Conservation (phyloP, 1,284 basidiomycete species). For the Apiotrichum porosum region DNA sequence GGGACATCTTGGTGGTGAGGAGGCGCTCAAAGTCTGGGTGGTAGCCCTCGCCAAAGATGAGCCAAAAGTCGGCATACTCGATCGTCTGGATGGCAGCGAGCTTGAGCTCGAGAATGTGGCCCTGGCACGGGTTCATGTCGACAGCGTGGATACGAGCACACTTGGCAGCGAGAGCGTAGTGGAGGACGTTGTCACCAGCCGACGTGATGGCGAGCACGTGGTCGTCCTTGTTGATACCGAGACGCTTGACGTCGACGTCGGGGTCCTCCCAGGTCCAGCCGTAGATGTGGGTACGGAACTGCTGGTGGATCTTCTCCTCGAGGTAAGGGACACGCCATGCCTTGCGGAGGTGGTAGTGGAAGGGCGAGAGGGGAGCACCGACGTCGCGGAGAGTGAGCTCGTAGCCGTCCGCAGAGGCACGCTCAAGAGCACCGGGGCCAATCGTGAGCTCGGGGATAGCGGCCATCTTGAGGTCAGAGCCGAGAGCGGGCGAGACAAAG, state of each 20-base stretch:
- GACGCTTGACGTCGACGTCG: slow-evolving; percentile 65
- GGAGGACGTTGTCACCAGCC: slow-evolving; percentile 75
- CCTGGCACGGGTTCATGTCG: slow-evolving; percentile 59
- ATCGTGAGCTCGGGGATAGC: slow-evolving; percentile 47
- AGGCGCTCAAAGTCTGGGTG: slow-evolving; percentile 61
- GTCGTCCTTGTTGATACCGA: slow-evolving; percentile 61
- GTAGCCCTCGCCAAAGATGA: slow-evolving; percentile 65
- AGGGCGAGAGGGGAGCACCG: slow-evolving; percentile 61
- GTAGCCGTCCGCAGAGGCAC: slow-evolving; percentile 11
- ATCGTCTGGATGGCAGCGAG: slow-evolving; percentile 64
- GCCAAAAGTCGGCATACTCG: slow-evolving; percentile 65
- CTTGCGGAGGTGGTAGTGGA: slow-evolving; percentile 67
- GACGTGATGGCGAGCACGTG: slow-evolving; percentile 71
- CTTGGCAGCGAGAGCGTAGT: slow-evolving; percentile 66
- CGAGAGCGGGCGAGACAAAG: slow-evolving; percentile 35
- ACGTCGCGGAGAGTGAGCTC: slow-evolving; percentile 53
- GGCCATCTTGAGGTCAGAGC: slow-evolving; percentile 41
- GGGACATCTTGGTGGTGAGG: slow-evolving; percentile 64
- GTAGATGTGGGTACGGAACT: slow-evolving; percentile 73
- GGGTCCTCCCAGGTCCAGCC: slow-evolving; percentile 75
- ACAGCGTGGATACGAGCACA: slow-evolving; percentile 68
- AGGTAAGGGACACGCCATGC: slow-evolving; percentile 73
- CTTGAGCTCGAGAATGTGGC: slow-evolving; percentile 74
- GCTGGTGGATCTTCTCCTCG: slow-evolving; percentile 65
- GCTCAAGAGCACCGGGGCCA: slow-evolving; percentile 40